Base-by-base conservation (phyloP, 805 yeast genomes). In the Teunomyces stri region DNA sequence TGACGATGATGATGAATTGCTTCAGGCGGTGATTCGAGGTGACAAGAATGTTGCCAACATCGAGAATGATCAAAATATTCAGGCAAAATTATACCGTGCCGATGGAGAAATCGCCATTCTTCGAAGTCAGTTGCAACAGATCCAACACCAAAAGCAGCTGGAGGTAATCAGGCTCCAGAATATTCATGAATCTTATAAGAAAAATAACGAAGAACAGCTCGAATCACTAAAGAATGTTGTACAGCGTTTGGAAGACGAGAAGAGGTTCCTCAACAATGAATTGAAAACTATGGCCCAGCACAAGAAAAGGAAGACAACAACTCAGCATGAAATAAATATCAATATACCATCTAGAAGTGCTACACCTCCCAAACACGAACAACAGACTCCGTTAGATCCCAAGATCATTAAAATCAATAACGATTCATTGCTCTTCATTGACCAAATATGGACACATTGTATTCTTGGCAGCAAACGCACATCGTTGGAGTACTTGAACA, bases 91-190 rank as follows among this genome's bases (percentile, higher is more conserved):
- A n/a, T 72, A 70, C 46, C 67, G 75, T 30, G 85, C 88, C 4
- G 79, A 79, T 46, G 97, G 97, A 2, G 96, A 91, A 58, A 82
- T 87, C 31, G 83, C 94, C 11, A 83, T 90, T 30, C 70, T 91
- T 13, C 71, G 95, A 46, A 80, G 84, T 7, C 88, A 83, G 55
- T 66, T 87, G 16, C 66, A 75, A 16, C 74, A 76, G 36, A 51
- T 79, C 3, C 78, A 76, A 43, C 59, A 58, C 21, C 71, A 68
- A 42, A 68, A 68, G 36, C 67, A 67, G 5, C 64, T 62, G 1
- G 82, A 79, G 51, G 57, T 68, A 21, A 48, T 48, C 31, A 42
- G 56, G 13, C 49, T 72, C 21, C 51, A 49, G 22, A 59, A 60
- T 21, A 38, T 55, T 4, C 53, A 51, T 28, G 56, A 53, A 5